Percentiles rank a stretch among this genome's conserved stretches.
These are phyloP conservation scores for Auriscalpium orientale DNA, from an alignment of 768 basidiomycete genomes.

Conservation along the genomic window DNA sequence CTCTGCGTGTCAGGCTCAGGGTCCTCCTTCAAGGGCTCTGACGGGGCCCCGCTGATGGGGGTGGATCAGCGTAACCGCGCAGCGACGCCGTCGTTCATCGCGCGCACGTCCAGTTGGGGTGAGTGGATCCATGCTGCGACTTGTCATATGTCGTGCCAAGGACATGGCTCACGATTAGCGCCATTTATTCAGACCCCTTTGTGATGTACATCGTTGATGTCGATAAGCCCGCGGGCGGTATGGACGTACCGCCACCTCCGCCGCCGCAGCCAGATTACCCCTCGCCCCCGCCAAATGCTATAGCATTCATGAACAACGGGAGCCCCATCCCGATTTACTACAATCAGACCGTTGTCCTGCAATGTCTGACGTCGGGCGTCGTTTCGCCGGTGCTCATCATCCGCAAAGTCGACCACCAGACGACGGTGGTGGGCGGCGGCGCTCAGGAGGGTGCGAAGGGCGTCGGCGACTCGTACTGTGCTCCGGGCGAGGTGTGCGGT, in stretches of 20 bases:
- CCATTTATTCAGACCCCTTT: constrained; percentile 60
- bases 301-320: constrained; percentile 75
- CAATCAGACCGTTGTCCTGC: constrained; percentile 92
- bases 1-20: constrained; percentile 92
- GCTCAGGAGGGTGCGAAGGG: constrained; percentile 82
- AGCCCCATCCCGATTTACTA: constrained; percentile 90
- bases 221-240: constrained; percentile 69
- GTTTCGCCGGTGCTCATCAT: constrained; percentile 91
- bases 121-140: constrained; percentile 21
- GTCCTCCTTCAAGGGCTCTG: constrained; percentile 88
- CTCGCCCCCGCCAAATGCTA: constrained; percentile 84
- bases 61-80: constrained; percentile 62
- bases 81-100: constrained; percentile 82
- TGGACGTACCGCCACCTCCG: constrained; percentile 72
- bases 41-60: constrained; percentile 81
- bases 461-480: constrained; percentile 75
- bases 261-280: constrained; percentile 87
- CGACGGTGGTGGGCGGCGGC: constrained; percentile 86
- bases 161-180: constrained; percentile 11
- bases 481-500: constrained; percentile 81
- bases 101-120: constrained; percentile 88
- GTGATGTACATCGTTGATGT: constrained; percentile 98
- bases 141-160: constrained; percentile 3
- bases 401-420: constrained; percentile 87
- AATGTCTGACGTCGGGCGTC: constrained; percentile 89